Percentiles rank a stretch among this genome's conserved stretches.
Conservation (phyloP, 2,329 filamentous ascomycete genomes). For the Paraphaeosphaeria minitans region DNA sequence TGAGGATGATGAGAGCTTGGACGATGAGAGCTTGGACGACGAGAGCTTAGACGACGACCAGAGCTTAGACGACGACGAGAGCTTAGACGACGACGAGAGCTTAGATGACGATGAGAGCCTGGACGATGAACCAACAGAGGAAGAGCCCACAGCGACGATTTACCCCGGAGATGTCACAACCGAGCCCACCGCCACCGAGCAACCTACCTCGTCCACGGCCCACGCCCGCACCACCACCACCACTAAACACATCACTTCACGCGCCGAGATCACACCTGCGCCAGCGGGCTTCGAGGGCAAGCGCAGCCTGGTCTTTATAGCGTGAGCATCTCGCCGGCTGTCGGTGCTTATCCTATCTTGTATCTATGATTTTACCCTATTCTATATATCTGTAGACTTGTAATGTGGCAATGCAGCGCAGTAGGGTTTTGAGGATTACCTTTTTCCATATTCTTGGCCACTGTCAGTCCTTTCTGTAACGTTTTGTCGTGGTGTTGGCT, state of each 20-base stretch:
- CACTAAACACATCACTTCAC: background rate
- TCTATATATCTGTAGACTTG: no score
- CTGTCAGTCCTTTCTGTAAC: no score
- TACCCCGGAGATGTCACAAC: background rate
- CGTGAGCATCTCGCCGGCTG: slow-evolving; percentile 3
- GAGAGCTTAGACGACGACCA: background rate
- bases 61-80: background rate
- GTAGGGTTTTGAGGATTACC: no score
- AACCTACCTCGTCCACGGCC: background rate
- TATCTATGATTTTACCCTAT: no score
- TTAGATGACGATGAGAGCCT: background rate
- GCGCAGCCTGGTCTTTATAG: slow-evolving; percentile 1
- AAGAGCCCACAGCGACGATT: background rate
- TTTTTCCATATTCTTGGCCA: no score
- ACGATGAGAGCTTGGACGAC: background rate
- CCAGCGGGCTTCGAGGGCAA: background rate
- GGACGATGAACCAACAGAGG: background rate
- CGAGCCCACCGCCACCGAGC: background rate
- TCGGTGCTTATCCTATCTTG: no score
- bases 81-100: background rate
- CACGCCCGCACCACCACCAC: background rate
- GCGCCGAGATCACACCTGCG: slow-evolving; percentile 4
- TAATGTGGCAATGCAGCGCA: no score
- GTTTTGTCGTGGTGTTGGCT: no score
- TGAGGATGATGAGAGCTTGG: background rate